Base-by-base conservation (phyloP, 164 flowering plant genomes). In the Aristolochia californica region DNA sequence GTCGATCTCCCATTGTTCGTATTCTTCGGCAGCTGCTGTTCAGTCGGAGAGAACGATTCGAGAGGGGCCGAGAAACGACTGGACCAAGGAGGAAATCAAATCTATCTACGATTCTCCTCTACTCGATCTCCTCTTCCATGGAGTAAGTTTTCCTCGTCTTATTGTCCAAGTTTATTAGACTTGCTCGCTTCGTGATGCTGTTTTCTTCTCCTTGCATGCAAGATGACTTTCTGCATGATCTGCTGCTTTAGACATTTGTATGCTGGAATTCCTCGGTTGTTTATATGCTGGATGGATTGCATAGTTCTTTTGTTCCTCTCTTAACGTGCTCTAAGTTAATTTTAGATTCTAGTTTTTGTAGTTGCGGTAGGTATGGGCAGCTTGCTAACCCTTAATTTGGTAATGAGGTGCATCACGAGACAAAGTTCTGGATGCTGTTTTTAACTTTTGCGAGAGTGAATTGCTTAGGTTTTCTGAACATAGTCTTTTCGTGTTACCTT, bases 121-220 rank as follows among this genome's bases (percentile, higher is more conserved):
- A 64, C 91, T 94, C 50, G 97, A 94, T 75, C 97, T 94, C 60
- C 95, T 94, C 58, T 90, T 87, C 72, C 93, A 87, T 65, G 97
- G 95, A 17, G 97, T 93, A n/a, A 56, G 63, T 57, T 2, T 12
- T 63, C 26, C 55, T 45, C 2, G 21, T 57, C 11, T 20, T 53
- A 11, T 56, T 20, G 61, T 34, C 43, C 25, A 5, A 56, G 40
- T 20, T 1, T n/a, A 10, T 23, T 59, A 10, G 27, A 10, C 5
- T 18, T 57, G 10, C 44, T 57, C 17, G 53, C 7, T 10, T 9
- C 43, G 13, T 15, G 43, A n/a, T 12, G 27, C 30, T 30, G 18
- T 28, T 55, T 55, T 27, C 11, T 12, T 27, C 11, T 27, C 53
- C 11, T 17, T 13, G 13, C 53, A 50, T 5, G 53, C 23, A 22